Conservation (phyloP, 1,284 basidiomycete genomes). For the Gymnopus androsaceus region DNA sequence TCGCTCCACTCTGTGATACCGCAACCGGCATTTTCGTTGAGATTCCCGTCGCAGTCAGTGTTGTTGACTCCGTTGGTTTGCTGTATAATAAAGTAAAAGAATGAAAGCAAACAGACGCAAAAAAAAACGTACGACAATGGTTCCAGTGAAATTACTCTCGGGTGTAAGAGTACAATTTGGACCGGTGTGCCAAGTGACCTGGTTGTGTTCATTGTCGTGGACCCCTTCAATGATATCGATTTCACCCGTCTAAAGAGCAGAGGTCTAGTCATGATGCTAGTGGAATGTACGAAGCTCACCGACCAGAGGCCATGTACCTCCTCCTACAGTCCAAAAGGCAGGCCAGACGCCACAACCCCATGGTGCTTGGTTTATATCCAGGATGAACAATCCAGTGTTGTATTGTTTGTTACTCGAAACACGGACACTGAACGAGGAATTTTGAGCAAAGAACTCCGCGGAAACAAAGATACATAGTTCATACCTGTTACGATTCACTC, state of each 20-base stretch:
- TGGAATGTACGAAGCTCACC: constrained; percentile 15
- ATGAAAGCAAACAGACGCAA: background rate
- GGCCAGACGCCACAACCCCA: constrained; percentile 78
- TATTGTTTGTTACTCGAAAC: constrained; percentile 58
- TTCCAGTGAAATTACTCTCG: constrained; percentile 57
- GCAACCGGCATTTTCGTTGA: constrained; percentile 65
- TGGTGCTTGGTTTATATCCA: constrained; percentile 67
- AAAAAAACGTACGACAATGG: constrained; percentile 46
- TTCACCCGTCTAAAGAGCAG: constrained; percentile 57
- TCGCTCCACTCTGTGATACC: constrained; percentile 70
- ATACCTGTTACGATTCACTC: constrained; percentile 63
- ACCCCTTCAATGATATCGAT: constrained; percentile 83
- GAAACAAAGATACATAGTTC: background rate
- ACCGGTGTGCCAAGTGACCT: constrained; percentile 73
- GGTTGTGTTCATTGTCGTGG: constrained; percentile 75
- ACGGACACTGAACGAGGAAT: constrained; percentile 50
- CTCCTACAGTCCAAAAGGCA: constrained; percentile 62
- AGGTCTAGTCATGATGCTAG: background rate
- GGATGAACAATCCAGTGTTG: constrained; percentile 68
- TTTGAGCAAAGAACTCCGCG: constrained; percentile 23
- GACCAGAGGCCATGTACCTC: constrained; percentile 58
- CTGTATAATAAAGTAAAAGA: constrained; percentile 25
- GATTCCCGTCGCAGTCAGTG: constrained; percentile 54
- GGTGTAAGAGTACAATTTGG: constrained; percentile 52
- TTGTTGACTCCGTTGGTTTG: constrained; percentile 43